Conservation (phyloP, 2,329 filamentous ascomycete species). For the Periconia sp. region DNA sequence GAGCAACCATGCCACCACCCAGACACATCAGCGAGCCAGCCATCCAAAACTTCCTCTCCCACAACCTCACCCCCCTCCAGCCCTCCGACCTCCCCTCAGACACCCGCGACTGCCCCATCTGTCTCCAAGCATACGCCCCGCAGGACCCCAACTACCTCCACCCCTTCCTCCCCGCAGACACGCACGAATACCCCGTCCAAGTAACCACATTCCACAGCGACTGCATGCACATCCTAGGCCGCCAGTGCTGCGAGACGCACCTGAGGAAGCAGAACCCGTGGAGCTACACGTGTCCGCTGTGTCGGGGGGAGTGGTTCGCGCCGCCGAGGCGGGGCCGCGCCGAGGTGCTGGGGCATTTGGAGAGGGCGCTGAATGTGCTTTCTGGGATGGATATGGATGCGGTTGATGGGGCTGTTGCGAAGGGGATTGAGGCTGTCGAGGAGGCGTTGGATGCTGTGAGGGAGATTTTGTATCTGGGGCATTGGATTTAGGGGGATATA, state of each 20-base stretch:
- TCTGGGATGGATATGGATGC: slow-evolving; percentile 10
- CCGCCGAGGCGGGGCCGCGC: slow-evolving; percentile 15
- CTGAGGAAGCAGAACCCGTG: slow-evolving; percentile 24
- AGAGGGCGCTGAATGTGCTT: slow-evolving; percentile 12
- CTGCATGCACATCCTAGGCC: slow-evolving; percentile 27
- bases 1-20: too few relatives aligned
- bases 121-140: slow-evolving; percentile 15
- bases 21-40: too few relatives aligned
- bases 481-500: slow-evolving; percentile 27
- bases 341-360: slow-evolving; percentile 11
- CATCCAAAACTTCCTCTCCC: slow-evolving; percentile 25
- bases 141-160: slow-evolving; percentile 24
- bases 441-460: slow-evolving; percentile 15
- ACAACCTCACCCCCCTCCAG: slow-evolving; percentile 17
- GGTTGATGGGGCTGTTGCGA: slow-evolving; percentile 11
- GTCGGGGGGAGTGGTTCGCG: slow-evolving; percentile 25
- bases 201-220: slow-evolving; percentile 11
- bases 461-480: slow-evolving; percentile 13
- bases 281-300: slow-evolving; percentile 29
- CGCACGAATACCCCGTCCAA: slow-evolving; percentile 24
- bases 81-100: slow-evolving; percentile 11
- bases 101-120: slow-evolving; percentile 21
- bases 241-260: slow-evolving; percentile 25
- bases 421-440: slow-evolving; percentile 17
- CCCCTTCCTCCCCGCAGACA: slow-evolving; percentile 17